Evolutionary conservation across 2,329 filamentous ascomycete genomes (phyloP), one percentile per base, ranked within the genome.

Genomic region (Sclerotinia borealis): DNA sequence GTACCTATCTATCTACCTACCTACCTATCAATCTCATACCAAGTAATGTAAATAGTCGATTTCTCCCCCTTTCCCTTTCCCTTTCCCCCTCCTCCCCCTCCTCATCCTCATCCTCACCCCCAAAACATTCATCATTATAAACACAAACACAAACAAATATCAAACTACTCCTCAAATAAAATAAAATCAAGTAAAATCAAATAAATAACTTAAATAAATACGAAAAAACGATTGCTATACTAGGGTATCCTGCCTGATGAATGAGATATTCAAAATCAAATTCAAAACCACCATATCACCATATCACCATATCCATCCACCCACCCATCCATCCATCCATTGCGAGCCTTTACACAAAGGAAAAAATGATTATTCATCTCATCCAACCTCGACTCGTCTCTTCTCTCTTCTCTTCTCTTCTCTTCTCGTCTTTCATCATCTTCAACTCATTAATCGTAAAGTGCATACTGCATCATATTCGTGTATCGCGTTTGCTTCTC

Each of bases 181-280:
- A 22, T 34, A 41, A 4, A 25, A n/a, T n/a, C n/a, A n/a, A n/a
- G n/a, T n/a, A n/a, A n/a, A n/a, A n/a, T n/a, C n/a, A n/a, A n/a
- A n/a, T n/a, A n/a, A n/a, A n/a, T n/a, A n/a, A n/a, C n/a, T n/a
- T 34, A 45, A 56, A 34, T 10, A 11, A 34, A 47, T 10, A 54
- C 43, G 19, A 43, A 22, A 7, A 22, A 22, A 50, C n/a, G 36
- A 34, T 45, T 45, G 54, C 39, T 43, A 34, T 45, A 41, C 39
- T 43, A 34, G 54, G 54, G 54, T 58, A 58, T 58, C 54, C 54
- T 58, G 54, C 54, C 29, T 45, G 29, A 58, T 13, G 48, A 51
- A 22, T 13, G 29, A 58, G 25, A 29, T 55, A n/a, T 22, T 54
- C 51, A n/a, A n/a, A n/a, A n/a, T n/a, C n/a, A n/a, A 39, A 13